Evolutionary conservation across 176 grass and related monocot species (phyloP), one percentile per base, ranked within the genome.

Genomic region (Carex scoparia): DNA sequence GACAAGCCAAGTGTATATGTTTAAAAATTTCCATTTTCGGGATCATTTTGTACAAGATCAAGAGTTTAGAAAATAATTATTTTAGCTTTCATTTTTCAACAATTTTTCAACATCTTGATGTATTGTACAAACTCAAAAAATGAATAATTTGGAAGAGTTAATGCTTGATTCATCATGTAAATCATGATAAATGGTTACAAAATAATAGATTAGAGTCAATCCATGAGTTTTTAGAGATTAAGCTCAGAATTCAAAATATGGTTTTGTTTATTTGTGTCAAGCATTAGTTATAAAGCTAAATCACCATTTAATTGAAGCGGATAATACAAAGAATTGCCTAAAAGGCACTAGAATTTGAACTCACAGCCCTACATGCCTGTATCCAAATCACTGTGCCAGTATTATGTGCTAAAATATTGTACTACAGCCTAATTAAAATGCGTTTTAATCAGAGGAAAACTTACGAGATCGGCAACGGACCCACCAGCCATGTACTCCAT

Each of bases 401-500:
- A 44, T 53, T 76, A 57, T 78, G 13, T 57, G 11, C 13, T 57
- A 57, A 44, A 71, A 71, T 1, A 12, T 71, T 71, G 7, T 32
- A 57, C 51, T 16, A 7, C 48, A 78, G 27, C 2, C 57, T 57
- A 77, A 33, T 31, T 64, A 66, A 51, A 65, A 82, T 57, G 80
- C 16, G 30, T 44, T 82, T 65, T 82, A 66, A 30, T 65, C 58
- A 66, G 63, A 57, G 40, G 81, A 86, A 15, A 80, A 95, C 93
- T 87, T 94, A 99, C 97, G 55, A 99, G 90, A 67, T 99, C 97
- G 85, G 97, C 97, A 66, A 99, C 93, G 84, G 97, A 99, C 87
- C 97, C 97, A 65, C 97, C 97, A 92, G 97, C 97, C 97, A 99
- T 99, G 84, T 99, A 99, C 82, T 99, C 97, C 97, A 99, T 99